These are phyloP conservation scores for Rauvolfia tetraphylla DNA, from an alignment of 257 asterid species.

Conservation along the genomic window DNA sequence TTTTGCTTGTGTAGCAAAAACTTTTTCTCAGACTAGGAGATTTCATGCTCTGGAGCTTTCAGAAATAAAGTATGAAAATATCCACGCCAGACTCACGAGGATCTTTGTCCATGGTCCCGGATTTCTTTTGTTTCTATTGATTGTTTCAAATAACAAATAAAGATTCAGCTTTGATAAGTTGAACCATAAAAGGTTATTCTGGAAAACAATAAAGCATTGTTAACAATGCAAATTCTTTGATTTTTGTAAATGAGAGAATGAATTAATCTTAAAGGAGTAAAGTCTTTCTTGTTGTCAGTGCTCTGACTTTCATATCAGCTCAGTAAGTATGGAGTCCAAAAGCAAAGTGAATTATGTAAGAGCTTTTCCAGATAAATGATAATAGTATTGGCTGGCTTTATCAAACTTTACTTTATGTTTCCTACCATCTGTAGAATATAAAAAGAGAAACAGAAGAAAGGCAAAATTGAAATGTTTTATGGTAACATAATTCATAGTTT, in stretches of 20 bases:
- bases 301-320: background rate
- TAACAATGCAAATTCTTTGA: background rate
- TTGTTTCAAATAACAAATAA: background rate
- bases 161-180: background rate
- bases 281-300: background rate
- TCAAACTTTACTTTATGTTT: background rate
- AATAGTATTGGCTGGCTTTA: background rate
- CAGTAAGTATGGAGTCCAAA: background rate
- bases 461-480: background rate
- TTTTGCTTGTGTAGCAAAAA: background rate
- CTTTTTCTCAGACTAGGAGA: slow-evolving; percentile 7
- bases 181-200: background rate
- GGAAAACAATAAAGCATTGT: background rate
- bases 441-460: background rate
- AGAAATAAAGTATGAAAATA: background rate
- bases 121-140: background rate
- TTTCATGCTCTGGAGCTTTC: background rate
- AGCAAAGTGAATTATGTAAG: background rate
- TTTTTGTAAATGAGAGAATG: too few relatives aligned
- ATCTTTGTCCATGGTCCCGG: background rate
- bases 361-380: background rate
- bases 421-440: background rate
- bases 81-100: background rate
- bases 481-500: background rate
- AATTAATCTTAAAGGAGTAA: too few relatives aligned